Percentiles rank a stretch among this genome's conserved stretches.
Evolutionary conservation across 2,329 filamentous ascomycete species (phyloP).

Genomic region (Colletotrichum graminicola): DNA sequence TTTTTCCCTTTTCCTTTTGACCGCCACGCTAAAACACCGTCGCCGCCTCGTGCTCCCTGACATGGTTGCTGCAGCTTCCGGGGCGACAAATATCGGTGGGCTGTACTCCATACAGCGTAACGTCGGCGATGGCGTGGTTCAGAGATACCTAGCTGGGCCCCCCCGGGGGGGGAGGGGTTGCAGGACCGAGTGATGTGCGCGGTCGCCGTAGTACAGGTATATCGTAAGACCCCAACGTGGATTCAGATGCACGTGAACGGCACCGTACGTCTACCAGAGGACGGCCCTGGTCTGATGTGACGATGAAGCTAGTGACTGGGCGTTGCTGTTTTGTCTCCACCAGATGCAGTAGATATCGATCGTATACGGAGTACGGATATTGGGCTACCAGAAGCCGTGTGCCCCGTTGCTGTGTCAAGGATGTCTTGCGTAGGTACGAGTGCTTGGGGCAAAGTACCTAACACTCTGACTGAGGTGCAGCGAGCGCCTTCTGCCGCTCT

Average conservation of each 20-base stretch:
- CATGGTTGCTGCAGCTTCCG: constrained; percentile 10
- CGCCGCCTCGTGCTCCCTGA: background rate
- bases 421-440: background rate
- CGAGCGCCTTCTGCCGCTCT: background rate
- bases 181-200: background rate
- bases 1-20: background rate
- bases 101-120: background rate
- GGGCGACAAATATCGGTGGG: background rate
- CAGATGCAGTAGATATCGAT: background rate
- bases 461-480: background rate
- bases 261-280: background rate
- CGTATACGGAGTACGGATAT: too few relatives aligned
- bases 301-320: background rate
- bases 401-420: background rate
- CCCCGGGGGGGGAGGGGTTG: background rate
- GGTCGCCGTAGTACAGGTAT: too few relatives aligned
- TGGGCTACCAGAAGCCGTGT: background rate
- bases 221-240: background rate
- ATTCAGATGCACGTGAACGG: background rate
- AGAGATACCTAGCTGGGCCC: background rate
- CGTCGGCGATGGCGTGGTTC: background rate
- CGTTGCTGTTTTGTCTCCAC: background rate
- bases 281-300: background rate
- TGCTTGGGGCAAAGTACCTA: background rate
- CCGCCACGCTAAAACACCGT: background rate